Base-by-base conservation (phyloP, 371 early-diverging fungal genomes). In the Furculomyces boomerangus region DNA sequence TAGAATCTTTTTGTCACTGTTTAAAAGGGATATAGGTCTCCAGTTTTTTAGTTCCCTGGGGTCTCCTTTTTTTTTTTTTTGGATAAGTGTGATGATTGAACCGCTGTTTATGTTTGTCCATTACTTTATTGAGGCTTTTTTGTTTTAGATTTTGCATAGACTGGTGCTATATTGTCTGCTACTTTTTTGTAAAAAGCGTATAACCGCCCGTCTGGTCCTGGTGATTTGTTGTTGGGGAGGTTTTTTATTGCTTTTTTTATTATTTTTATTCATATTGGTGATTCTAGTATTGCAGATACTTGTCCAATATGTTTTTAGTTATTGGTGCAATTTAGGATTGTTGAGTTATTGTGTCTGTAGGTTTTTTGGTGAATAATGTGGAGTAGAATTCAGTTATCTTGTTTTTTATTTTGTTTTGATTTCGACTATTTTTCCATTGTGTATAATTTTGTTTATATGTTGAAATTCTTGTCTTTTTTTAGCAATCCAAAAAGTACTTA, bases 31-130 rank as follows among this genome's bases (percentile, higher is more conserved):
- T 26, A 57, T 57, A 1, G 54, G 57, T 0, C 30, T 45, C 57
- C 57, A 57, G 57, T 57, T 57, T 24, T 22, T 41, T 0, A 58
- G 53, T 5, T 24, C 26, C 26, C 47, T 32, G 1, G 53, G 53
- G 27, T 58, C 56, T 26, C 58, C 58, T 5, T 45, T 53, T 30
- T n/a, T n/a, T n/a, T n/a, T n/a, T n/a, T 58, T 58, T 2, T 50
- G 46, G 3, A 58, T 10, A 1, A 58, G 46, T 8, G 44, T 24
- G 47, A 44, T 28, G 13, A 7, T 10, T 41, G 13, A 32, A 5
- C 29, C 16, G 26, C 57, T 50, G 39, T 2, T 28, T 41, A 18
- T 5, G 20, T 2, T 41, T 37, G 16, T 51, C 32, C 24, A 25
- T 22, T 0, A 27, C 20, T 2, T 16, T 27, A 0, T 57, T n/a